These are phyloP conservation scores for Penicillium italicum DNA, from an alignment of 2,329 filamentous ascomycete genomes.

Conservation along the genomic window DNA sequence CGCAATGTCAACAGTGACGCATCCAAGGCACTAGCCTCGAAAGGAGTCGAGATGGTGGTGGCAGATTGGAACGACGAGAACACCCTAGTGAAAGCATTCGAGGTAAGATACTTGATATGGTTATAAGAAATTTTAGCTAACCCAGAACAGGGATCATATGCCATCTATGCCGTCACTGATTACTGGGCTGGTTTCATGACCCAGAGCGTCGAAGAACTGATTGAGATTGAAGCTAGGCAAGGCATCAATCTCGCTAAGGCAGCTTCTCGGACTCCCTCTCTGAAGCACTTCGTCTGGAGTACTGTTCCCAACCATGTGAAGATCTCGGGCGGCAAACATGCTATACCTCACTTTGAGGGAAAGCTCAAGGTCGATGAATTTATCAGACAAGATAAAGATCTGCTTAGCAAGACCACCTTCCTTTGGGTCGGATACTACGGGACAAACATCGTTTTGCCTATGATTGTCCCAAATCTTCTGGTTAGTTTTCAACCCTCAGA, in stretches of 20 bases:
- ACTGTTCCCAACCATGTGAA: conserved; percentile 40
- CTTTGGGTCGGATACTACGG: conserved; percentile 40
- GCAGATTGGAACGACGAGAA: conserved; percentile 1
- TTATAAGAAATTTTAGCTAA: background rate
- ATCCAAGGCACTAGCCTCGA: background rate
- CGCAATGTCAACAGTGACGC: background rate
- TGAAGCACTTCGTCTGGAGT: conserved; percentile 48
- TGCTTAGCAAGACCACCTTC: conserved; percentile 43
- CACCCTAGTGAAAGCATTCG: conserved; percentile 5
- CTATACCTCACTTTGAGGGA: conserved; percentile 44
- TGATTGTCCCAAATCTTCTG: conserved; percentile 25
- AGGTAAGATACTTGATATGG: background rate
- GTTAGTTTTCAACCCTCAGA: conserved; percentile 5
- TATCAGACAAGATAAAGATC: conserved; percentile 34
- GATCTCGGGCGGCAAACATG: conserved; percentile 32
- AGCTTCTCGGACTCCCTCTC: conserved; percentile 35
- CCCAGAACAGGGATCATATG: background rate
- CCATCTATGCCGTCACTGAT: conserved; percentile 42
- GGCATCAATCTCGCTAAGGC: conserved; percentile 45
- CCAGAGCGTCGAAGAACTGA: conserved; percentile 30
- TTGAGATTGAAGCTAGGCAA: conserved; percentile 39
- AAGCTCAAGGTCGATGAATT: conserved; percentile 43
- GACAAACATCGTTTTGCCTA: conserved; percentile 30
- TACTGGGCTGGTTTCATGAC: conserved; percentile 40
- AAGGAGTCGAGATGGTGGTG: conserved; percentile 4